phyloP scores from a whole-genome alignment of 2,329 filamentous ascomycete genomes.

The Rhinocladiella similis region DNA sequence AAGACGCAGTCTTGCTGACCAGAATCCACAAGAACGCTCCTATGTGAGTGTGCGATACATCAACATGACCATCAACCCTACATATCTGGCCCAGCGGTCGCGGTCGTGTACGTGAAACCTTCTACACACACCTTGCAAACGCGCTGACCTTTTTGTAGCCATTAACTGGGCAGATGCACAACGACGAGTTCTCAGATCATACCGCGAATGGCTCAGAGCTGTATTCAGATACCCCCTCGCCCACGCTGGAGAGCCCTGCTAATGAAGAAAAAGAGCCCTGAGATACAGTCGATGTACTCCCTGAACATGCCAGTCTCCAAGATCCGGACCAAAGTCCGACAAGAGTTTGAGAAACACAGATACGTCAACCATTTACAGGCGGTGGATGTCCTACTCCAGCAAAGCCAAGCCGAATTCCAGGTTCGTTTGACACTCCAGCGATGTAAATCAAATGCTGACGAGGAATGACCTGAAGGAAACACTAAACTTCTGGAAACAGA shows the following conservation, averaged over 20 bases:
- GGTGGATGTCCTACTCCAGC: constrained; percentile 85
- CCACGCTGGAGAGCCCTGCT: not conserved
- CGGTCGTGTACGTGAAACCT: constrained; percentile 65
- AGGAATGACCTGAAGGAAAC: constrained; percentile 67
- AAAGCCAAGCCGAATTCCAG: constrained; percentile 93
- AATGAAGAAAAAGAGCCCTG: constrained; percentile 68
- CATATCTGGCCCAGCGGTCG: constrained; percentile 81
- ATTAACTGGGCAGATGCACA: constrained; percentile 87
- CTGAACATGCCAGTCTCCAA: constrained; percentile 82
- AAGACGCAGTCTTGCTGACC: constrained; percentile 2
- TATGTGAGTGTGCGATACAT: constrained; percentile 18
- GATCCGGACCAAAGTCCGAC: constrained; percentile 88
- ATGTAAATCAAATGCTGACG: constrained; percentile 2
- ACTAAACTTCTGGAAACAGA: constrained; percentile 98
- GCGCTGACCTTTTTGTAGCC: constrained; percentile 56
- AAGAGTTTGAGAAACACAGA: constrained; percentile 95
- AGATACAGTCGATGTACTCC: constrained; percentile 97
- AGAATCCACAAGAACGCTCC: constrained; percentile 4
- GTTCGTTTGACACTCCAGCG: constrained; percentile 50
- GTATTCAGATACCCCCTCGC: constrained; percentile 57
- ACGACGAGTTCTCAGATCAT: constrained; percentile 80
- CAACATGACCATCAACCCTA: constrained; percentile 86
- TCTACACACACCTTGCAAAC: constrained; percentile 15
- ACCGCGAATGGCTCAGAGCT: constrained; percentile 93
- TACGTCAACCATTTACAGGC: constrained; percentile 86